Base-by-base conservation (phyloP, 2,329 filamentous ascomycete species). In the Didymella glomerata region DNA sequence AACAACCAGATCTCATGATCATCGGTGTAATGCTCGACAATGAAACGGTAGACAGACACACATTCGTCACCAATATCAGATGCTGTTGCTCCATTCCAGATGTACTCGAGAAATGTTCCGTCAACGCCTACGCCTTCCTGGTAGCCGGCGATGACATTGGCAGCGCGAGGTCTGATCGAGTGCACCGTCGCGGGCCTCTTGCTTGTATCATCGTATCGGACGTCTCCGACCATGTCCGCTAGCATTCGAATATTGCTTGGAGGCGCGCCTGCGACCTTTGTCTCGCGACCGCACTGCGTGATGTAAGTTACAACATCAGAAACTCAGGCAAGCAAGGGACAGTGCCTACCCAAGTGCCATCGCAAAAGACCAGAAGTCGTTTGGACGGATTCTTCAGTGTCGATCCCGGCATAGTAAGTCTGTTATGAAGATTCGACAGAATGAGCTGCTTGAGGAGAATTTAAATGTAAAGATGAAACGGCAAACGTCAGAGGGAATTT, bases 1-100 rank as follows among this genome's bases (percentile, higher is more conserved):
- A 81, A 72, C 3, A 82, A 63, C 66, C 78, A 82, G 41, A 82
- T 80, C 11, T 79, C 78, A 48, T 81, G 76, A 1, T 73, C 70
- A 5, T 58, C 51, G 1, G 68, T 71, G 49, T 69, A 77, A 53
- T 77, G 58, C 22, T 76, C 66, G 0, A 76, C 75, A 24, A 77
- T 76, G 62, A 71, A 77, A 11, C 67, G 66, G 65, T 77, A 77
- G 2, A 74, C 71, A 22, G 66, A 62, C 6, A 73, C 66, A 53
- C 75, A 77, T 57, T 76, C 75, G 8, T 72, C 67, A 30, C 68
- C 70, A 38, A 77, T 76, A n/a, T 70, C 66, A 2, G 73, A 72
- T 0, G 74, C 75, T 0, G 74, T 77, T 1, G 73, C 70, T 24
- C 75, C 74, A 36, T 77, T 71, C 71, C 73, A 76, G 24, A 77